Evolutionary conservation across 495 filamentous ascomycete genomes (phyloP).

Genomic region (Penicillium angulare): DNA sequence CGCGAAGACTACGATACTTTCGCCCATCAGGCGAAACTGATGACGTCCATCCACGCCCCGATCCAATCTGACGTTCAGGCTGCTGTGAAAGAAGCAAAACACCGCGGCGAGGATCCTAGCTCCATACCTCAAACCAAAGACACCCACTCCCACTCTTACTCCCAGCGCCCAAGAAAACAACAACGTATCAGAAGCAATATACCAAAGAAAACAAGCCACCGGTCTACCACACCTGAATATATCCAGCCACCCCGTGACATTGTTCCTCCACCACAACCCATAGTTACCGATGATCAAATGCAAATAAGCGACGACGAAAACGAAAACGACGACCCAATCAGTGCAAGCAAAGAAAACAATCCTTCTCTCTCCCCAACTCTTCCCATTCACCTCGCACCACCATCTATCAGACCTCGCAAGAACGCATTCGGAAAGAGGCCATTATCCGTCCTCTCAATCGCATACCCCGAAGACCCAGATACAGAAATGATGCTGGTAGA

Average conservation of each 20-base stretch:
- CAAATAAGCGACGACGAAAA: slow-evolving; percentile 26
- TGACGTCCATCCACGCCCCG: slow-evolving; percentile 65
- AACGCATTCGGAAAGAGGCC: slow-evolving; percentile 40
- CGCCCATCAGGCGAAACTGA: slow-evolving; percentile 59
- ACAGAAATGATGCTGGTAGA: slow-evolving; percentile 29
- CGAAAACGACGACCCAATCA: slow-evolving; percentile 31
- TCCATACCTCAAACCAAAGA: slow-evolving; percentile 18
- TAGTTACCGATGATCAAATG: slow-evolving; percentile 1
- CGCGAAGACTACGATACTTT: slow-evolving; percentile 63
- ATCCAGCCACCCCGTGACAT: slow-evolving; percentile 3
- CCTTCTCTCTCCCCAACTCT: slow-evolving; percentile 40
- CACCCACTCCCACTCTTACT: neutral
- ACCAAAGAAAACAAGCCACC: slow-evolving; percentile 19
- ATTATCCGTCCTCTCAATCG: slow-evolving; percentile 38
- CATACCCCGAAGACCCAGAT: slow-evolving; percentile 24
- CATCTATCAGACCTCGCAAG: slow-evolving; percentile 29
- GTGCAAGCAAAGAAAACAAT: slow-evolving; percentile 50
- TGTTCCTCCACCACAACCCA: neutral
- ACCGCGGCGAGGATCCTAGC: slow-evolving; percentile 55
- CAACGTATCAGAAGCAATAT: slow-evolving; percentile 22
- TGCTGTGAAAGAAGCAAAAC: slow-evolving; percentile 55
- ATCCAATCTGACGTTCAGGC: slow-evolving; percentile 45
- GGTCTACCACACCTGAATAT: slow-evolving; percentile 3
- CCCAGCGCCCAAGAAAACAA: slow-evolving; percentile 24
- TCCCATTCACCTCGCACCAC: slow-evolving; percentile 29